Conservation (phyloP, 2,329 filamentous ascomycete genomes). For the Scedosporium minutisporum region DNA sequence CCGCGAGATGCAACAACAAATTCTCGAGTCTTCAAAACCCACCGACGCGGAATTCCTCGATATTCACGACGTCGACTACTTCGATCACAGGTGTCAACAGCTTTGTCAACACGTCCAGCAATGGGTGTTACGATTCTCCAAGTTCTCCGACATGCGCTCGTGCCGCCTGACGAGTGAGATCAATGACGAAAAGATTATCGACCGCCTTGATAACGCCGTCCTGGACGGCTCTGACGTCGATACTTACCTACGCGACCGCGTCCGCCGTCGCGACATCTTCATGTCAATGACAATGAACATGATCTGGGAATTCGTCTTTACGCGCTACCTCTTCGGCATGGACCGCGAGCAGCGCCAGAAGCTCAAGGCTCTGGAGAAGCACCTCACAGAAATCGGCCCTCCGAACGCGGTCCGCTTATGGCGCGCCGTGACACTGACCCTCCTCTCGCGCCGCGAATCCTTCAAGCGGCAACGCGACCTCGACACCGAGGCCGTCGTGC, state of each 20-base stretch:
- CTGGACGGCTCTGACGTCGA: constrained; percentile 93
- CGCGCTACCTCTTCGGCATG: constrained; percentile 96
- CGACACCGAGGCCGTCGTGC: constrained; percentile 92
- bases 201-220: constrained; percentile 87
- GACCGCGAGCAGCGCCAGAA: constrained; percentile 96
- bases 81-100: constrained; percentile 86
- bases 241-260: constrained; percentile 74
- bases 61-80: constrained; percentile 84
- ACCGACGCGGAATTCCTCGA: constrained; percentile 65
- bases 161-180: constrained; percentile 79
- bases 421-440: constrained; percentile 88
- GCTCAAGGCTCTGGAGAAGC: constrained; percentile 90
- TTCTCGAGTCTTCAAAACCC: constrained; percentile 45
- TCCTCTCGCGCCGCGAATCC: constrained; percentile 69
- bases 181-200: constrained; percentile 84
- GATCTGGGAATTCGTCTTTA: constrained; percentile 99
- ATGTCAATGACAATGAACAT: constrained; percentile 99
- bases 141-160: constrained; percentile 86
- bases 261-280: constrained; percentile 84
- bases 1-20: constrained; percentile 40
- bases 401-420: constrained; percentile 86
- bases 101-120: constrained; percentile 93
- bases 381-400: constrained; percentile 79
- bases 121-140: constrained; percentile 96
- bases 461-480: constrained; percentile 76